These are phyloP conservation scores for Rhynchosporium secalis DNA, from an alignment of 2,329 filamentous ascomycete genomes.

Conservation along the genomic window DNA sequence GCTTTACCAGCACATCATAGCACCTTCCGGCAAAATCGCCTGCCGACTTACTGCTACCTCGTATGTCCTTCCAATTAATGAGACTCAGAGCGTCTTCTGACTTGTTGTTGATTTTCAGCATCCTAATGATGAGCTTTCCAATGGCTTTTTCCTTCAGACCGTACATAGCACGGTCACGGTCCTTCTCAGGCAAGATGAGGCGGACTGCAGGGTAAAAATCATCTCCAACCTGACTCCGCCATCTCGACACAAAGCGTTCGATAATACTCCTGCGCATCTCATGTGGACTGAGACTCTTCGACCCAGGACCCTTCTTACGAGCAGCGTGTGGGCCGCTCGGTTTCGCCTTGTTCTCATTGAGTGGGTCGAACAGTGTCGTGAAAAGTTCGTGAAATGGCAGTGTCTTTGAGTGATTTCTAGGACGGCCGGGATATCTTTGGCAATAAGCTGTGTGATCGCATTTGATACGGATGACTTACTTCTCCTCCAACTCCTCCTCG, in stretches of 20 bases:
- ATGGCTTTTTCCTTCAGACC: constrained; percentile 91
- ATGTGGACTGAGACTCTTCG: constrained; percentile 63
- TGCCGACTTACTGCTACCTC: constrained; percentile 62
- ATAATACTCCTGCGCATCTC: constrained; percentile 81
- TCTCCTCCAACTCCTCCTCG: constrained; percentile 31
- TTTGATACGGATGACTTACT: constrained; percentile 24
- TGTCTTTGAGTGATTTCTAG: constrained; percentile 76
- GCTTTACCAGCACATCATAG: constrained; percentile 80
- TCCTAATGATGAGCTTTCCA: constrained; percentile 84
- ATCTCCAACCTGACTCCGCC: constrained; percentile 83
- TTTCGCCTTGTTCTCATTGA: constrained; percentile 71
- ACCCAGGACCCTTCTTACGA: constrained; percentile 61
- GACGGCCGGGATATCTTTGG: constrained; percentile 74
- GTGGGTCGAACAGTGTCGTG: constrained; percentile 75
- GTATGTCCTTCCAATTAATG: constrained; percentile 86
- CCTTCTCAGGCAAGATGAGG: constrained; percentile 88
- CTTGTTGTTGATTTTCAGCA: constrained; percentile 88
- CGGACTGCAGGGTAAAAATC: constrained; percentile 94
- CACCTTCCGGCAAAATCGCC: constrained; percentile 93
- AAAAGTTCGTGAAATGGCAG: constrained; percentile 81
- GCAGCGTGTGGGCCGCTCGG: constrained; percentile 45
- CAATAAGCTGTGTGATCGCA: constrained; percentile 7
- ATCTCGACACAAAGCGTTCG: constrained; percentile 79
- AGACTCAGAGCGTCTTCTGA: constrained; percentile 86
- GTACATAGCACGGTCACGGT: constrained; percentile 89